Conservation (phyloP, 371 early-diverging fungal genomes). For the Mortierella sp. region DNA sequence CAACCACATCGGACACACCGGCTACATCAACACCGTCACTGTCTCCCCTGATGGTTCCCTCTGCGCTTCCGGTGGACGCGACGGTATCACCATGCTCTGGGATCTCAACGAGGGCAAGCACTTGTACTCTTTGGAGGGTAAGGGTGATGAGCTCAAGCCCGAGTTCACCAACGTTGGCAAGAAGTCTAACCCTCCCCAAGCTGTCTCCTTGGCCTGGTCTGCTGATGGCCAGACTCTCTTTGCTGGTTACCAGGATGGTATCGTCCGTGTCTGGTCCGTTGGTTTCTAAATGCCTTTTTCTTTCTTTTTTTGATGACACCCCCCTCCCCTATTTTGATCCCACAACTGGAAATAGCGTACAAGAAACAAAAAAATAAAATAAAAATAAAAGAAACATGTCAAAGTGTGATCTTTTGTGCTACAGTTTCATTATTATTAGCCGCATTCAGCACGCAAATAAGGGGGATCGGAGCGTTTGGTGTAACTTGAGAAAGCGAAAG, state of each 20-base stretch:
- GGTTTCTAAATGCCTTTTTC: conserved; percentile 33
- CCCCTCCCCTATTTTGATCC: neutral
- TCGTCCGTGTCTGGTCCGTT: conserved; percentile 91
- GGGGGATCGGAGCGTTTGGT: too few relatives aligned
- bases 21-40: conserved; percentile 97
- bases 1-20: conserved; percentile 99
- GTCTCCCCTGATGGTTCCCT: conserved; percentile 99
- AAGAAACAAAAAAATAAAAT: conserved; percentile 2
- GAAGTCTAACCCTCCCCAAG: conserved; percentile 82
- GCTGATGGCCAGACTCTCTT: conserved; percentile 98
- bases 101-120: conserved; percentile 99
- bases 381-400: conserved; percentile 1
- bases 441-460: too few relatives aligned
- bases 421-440: too few relatives aligned
- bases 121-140: conserved; percentile 97
- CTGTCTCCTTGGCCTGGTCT: conserved; percentile 97
- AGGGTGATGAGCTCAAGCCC: conserved; percentile 93
- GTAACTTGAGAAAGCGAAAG: too few relatives aligned
- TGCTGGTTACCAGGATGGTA: conserved; percentile 98
- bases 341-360: conserved; percentile 1
- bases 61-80: conserved; percentile 99
- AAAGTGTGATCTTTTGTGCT: too few relatives aligned
- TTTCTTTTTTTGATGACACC: conserved; percentile 3
- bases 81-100: conserved; percentile 99
- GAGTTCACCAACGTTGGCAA: conserved; percentile 85